Percentiles rank a stretch among this genome's conserved stretches.
Conservation (phyloP, 495 filamentous ascomycete species). For the Staphylotrichum tortipilum region DNA sequence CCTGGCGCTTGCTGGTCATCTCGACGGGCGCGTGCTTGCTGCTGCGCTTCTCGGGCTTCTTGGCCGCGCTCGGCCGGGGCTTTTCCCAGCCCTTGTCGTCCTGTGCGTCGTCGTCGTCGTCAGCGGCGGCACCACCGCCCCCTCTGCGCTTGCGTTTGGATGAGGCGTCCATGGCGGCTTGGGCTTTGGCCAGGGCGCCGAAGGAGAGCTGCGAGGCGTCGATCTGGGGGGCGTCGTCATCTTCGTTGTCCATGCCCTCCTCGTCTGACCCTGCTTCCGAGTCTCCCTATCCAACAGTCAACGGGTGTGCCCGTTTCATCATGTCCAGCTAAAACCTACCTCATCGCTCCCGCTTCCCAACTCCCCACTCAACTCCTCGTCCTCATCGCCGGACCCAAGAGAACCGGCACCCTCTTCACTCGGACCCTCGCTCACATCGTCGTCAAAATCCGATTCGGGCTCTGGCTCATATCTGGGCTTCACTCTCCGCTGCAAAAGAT, state of each 20-base stretch:
- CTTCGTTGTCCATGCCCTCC: conserved; percentile 28
- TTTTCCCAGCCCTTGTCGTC: not conserved
- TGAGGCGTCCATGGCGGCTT: conserved; percentile 50
- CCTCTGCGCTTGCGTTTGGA: conserved; percentile 1
- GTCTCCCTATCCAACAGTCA: conserved; percentile 13
- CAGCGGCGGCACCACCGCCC: not conserved
- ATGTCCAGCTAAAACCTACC: not conserved
- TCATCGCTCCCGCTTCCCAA: conserved; percentile 18
- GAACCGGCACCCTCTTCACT: conserved; percentile 30
- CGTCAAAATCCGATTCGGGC: conserved; percentile 43
- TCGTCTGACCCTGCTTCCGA: conserved; percentile 10
- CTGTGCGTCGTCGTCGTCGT: conserved; percentile 9
- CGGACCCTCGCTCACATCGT: conserved; percentile 20
- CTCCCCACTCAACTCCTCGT: conserved; percentile 19
- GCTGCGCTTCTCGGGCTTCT: conserved; percentile 36
- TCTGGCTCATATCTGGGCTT: conserved; percentile 46
- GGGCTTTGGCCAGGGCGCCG: conserved; percentile 76
- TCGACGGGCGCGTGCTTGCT: conserved; percentile 85
- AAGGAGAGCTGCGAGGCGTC: conserved; percentile 61
- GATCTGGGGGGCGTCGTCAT: conserved; percentile 13
- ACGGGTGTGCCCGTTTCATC: not conserved
- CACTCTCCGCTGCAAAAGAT: conserved; percentile 48
- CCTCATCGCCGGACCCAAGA: conserved; percentile 19
- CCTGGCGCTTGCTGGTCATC: conserved; percentile 69
- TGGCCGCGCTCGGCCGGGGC: not conserved